A percentile compares a stretch with the other conserved stretches of the same genome.
phyloP scores from a whole-genome alignment of 2,329 filamentous ascomycete genomes.

The Botrytis galanthina region DNA sequence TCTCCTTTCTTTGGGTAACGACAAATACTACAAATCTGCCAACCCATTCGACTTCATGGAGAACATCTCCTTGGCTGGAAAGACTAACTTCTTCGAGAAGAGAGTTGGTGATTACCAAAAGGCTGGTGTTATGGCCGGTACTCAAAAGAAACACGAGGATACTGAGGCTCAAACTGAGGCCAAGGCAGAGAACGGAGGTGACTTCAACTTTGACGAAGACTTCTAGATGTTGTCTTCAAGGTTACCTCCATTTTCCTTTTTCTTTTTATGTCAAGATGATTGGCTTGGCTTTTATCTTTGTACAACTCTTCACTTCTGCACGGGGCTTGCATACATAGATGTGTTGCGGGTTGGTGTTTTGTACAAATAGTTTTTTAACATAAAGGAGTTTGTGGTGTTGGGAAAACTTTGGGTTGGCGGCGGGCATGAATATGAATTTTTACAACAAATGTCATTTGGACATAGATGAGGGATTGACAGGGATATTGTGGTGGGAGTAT shows the following conservation, averaged over 20 bases:
- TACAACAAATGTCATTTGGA: constrained; percentile 15
- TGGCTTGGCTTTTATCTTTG: constrained; percentile 21
- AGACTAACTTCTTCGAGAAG: constrained; percentile 99
- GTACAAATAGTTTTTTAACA: constrained; percentile 9
- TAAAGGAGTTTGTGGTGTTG: constrained; percentile 34
- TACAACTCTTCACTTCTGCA: constrained; percentile 25
- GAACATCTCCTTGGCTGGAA: constrained; percentile 97
- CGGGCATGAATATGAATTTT: constrained; percentile 7
- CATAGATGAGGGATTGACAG: constrained; percentile 20
- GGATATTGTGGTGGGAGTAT: constrained; percentile 17
- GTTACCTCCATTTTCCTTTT: constrained; percentile 20
- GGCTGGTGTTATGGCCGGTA: constrained; percentile 95
- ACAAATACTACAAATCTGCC: constrained; percentile 85
- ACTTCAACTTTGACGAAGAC: constrained; percentile 94
- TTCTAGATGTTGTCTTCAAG: constrained; percentile 62
- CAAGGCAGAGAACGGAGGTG: constrained; percentile 62
- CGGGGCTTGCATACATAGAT: constrained; percentile 32
- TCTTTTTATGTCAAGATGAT: constrained; percentile 24
- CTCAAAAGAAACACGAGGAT: constrained; percentile 66
- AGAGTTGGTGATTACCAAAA: constrained; percentile 99
- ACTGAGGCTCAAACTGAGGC: constrained; percentile 47
- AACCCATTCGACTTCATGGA: constrained; percentile 99
- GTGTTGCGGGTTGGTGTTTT: constrained; percentile 26
- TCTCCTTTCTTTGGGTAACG: constrained; percentile 86
- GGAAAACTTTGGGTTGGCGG: constrained; percentile 18